Percentiles rank a stretch among this genome's conserved stretches.
phyloP scores from a whole-genome alignment of 2,329 filamentous ascomycete genomes.

The Spiromastix sp. region DNA sequence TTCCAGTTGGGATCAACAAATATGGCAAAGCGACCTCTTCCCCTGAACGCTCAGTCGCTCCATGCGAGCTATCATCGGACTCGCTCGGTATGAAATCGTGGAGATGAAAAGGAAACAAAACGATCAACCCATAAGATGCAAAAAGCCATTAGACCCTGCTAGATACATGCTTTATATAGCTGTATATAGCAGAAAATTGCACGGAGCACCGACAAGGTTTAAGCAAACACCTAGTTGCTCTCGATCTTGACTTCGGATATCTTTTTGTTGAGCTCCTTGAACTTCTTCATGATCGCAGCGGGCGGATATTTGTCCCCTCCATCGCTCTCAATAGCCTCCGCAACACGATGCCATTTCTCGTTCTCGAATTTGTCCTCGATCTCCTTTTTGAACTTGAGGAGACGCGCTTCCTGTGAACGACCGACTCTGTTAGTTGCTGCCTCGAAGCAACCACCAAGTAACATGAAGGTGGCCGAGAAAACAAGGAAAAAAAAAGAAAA shows the following conservation, averaged over 20 bases:
- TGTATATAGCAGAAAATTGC: too few species aligned
- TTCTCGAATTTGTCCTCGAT: constrained; percentile 29
- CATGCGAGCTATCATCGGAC: too few species aligned
- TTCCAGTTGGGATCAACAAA: too few species aligned
- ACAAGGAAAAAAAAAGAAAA: neutral
- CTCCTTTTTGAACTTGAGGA: constrained; percentile 28
- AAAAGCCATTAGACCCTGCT: too few species aligned
- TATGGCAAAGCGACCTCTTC: too few species aligned
- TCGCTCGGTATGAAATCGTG: too few species aligned
- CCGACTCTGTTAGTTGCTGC: constrained; percentile 1
- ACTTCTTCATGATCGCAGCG: constrained; percentile 27
- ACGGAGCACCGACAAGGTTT: too few species aligned
- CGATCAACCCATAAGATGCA: too few species aligned
- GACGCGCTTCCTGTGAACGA: constrained; percentile 15
- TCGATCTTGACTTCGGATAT: constrained; percentile 1
- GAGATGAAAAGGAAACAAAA: too few species aligned
- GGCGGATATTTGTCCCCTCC: constrained; percentile 24
- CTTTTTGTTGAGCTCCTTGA: constrained; percentile 28
- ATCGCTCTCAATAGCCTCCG: constrained; percentile 19
- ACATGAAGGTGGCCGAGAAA: neutral
- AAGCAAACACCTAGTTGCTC: neutral
- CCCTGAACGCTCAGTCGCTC: too few species aligned
- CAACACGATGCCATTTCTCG: constrained; percentile 30
- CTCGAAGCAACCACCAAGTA: neutral
- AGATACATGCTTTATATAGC: too few species aligned